These are phyloP conservation scores for Cercospora zeina DNA, from an alignment of 2,329 filamentous ascomycete genomes.

Conservation along the genomic window DNA sequence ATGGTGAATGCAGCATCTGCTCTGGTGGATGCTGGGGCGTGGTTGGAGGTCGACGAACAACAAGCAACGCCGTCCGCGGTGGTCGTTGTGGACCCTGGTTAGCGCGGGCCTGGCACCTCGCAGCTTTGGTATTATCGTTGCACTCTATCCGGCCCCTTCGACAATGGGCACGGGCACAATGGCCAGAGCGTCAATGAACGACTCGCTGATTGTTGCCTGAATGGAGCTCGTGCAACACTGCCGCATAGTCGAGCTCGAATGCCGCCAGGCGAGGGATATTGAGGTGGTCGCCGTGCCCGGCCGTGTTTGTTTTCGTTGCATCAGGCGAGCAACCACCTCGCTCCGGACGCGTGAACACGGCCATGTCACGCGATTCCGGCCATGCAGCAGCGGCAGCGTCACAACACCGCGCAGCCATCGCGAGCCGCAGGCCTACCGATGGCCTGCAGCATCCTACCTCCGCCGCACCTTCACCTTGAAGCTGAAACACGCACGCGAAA, in stretches of 20 bases:
- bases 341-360: not conserved
- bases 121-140: conserved; percentile 1
- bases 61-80: not conserved
- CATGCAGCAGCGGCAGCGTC: conserved; percentile 1
- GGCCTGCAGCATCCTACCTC: not conserved
- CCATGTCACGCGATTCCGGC: not conserved
- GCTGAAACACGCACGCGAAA: conserved; percentile 8
- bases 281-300: not conserved
- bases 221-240: not conserved
- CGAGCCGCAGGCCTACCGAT: conserved; percentile 3
- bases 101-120: not conserved
- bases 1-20: not conserved
- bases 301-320: not conserved
- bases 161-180: not conserved
- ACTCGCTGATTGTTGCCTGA: not conserved
- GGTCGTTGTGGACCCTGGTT: conserved; percentile 1
- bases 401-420: conserved; percentile 2
- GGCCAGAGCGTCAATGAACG: not conserved
- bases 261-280: not conserved
- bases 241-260: not conserved
- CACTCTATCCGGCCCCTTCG: not conserved
- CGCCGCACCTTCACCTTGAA: conserved; percentile 2
- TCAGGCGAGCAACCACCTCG: not conserved
- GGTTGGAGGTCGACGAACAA: not conserved
- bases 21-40: not conserved